Base-by-base conservation (phyloP, 345 rosid genomes). In the Gossypium stocksii region DNA sequence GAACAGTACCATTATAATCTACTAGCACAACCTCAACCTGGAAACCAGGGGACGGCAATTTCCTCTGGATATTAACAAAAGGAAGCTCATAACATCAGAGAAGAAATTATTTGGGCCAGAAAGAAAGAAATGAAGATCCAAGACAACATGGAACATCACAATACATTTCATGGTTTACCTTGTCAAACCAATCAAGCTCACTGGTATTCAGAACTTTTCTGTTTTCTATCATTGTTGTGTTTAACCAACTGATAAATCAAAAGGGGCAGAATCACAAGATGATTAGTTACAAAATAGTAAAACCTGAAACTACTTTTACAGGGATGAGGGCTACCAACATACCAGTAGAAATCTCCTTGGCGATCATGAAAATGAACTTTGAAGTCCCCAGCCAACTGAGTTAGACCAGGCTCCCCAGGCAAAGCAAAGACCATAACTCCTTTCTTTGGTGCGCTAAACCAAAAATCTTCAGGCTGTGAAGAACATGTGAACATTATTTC, bases 311-410 rank as follows among this genome's bases (percentile, higher is more conserved):
- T 54, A 70, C 46, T 34, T 63, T 29, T 19, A 72, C 34, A 58
- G 53, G 5, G 38, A 13, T 27, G 48, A 10, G 29, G 29, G 34
- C 25, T 73, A 80, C 81, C 38, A 74, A 81, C 93, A 7, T 66
- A 91, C 97, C 93, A 90, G 91, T 88, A 92, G 78, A 91, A 91
- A 79, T 91, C 97, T 87, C 97, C 97, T 84, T 91, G 97, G 61
- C 94, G 91, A 70, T 90, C 97, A 73, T 92, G 94, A 78, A 92
- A 92, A 71, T 90, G 97, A 77, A 92, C 85, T 83, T 90, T 92
- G 77, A 92, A 90, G 80, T 92, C 97, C 23, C 97, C 94, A 70
- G 85, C 81, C 71, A 91, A 79, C 82, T 91, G 89, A 19, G 97
- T 80, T 71, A 91, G 80, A 79, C 97, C 97, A 2, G 97, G 97